Base-by-base conservation (phyloP, 345 rosid species). In the Triadica sebifera region DNA sequence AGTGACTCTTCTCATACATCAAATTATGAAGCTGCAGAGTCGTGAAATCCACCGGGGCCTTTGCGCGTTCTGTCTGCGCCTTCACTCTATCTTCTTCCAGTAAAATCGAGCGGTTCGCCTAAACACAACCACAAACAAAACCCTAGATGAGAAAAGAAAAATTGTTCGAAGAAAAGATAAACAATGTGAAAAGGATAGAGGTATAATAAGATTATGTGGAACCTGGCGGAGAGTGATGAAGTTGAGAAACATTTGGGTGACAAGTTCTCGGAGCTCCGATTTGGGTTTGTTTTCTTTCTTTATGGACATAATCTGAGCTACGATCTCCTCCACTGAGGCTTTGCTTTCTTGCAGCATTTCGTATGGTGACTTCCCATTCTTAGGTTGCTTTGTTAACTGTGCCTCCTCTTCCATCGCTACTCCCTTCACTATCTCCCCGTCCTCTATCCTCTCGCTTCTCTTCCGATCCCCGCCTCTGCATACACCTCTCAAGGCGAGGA, bases 1-100 rank as follows among this genome's bases (percentile, higher is more conserved):
- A 95, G 74, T 90, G 94, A 47, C 89, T 88, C 85, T 91, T 95
- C 92, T 95, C 99, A 62, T 95, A 95, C 94, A 89, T 90, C 75
- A 93, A 82, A 80, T 87, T 95, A 60, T 93, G 96, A 34, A 90
- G 90, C 86, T 90, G 89, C 81, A 95, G 69, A 1, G 97, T 84
- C 68, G 97, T 89, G 67, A 86, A 86, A 71, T 95, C 97, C 62
- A 93, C 85, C 0, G 97, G 91, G 29, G 92, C 89, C 77, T 93
- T 93, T 7, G 91, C 88, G 15, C 81, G 82, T 63, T 91, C 98
- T 12, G 87, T 93, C 75, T 90, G 96, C 37, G 86, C 78, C 69
- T 89, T 95, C 73, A 80, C 88, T 58, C 79, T 83, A 67, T 90
- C 98, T 82, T 95, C 98, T 78, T 91, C 93, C 56, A 78, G 74